Evolutionary conservation across 2,329 filamentous ascomycete species (phyloP), one percentile per base, ranked within the genome.

Genomic region (Cladophialophora yegresii): DNA sequence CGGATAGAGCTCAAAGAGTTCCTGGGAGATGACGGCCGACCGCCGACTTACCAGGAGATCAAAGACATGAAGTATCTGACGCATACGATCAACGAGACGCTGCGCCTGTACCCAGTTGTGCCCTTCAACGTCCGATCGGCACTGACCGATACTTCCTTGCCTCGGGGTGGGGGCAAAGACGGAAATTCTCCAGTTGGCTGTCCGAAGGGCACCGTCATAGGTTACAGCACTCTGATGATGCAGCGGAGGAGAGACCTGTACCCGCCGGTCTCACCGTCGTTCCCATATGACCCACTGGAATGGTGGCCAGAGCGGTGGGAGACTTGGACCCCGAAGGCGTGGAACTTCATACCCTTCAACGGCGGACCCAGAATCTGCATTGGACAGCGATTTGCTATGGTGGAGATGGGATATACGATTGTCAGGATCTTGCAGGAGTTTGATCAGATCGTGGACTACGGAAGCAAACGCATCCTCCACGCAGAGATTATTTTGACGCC

Each of bases 1-100:
- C 87, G 92, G 26, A 77, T 80, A 26, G 92, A 96, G 76, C 92
- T 96, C 72, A 75, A 87, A 28, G 74, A 83, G 1, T 80, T 81
- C 0, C 84, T 96, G 4, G 92, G 92, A 1, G 77, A 82, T 5
- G 78, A 81, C 3, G 81, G 80, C 9, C 71, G 68, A 12, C 77
- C 75, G 57, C 77, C 75, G 0, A 92, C 89, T 0, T 96, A 96
- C 75, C 83, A 86, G 12, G 85, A 96, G 73, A 82, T 96, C 64
- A 96, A 96, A 81, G 83, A 83, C 69, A 96, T 96, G 92, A 89
- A 89, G 72, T 96, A 93, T 75, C 84, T 95, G 16, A 81, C 78
- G 54, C 78, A 88, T 71, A 79, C 89, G 56, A 83, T 96, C 71
- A 89, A 91, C 77, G 91, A 96, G 78, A 90, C 86, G 0, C 83